These are phyloP conservation scores for Gaeumannomyces sp. DNA, from an alignment of 2,329 filamentous ascomycete species.

Conservation along the genomic window DNA sequence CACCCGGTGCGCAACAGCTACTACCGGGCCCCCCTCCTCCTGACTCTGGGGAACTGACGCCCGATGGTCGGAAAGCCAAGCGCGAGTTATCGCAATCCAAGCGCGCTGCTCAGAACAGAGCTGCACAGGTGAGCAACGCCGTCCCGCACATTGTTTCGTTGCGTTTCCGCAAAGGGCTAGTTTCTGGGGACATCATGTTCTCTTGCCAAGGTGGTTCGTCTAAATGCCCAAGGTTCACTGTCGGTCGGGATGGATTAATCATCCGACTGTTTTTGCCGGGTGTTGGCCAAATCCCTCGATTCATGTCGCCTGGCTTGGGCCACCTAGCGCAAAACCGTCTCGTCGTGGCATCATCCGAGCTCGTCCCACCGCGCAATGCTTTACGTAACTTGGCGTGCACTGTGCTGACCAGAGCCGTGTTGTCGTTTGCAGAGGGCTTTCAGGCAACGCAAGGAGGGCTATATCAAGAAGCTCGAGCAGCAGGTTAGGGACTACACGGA, in stretches of 20 bases:
- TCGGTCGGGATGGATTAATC: not conserved
- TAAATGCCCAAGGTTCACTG: not conserved
- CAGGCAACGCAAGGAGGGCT: slow-evolving; percentile 93
- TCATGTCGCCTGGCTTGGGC: not conserved
- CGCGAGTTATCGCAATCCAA: slow-evolving; percentile 92
- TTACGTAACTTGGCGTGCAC: not conserved
- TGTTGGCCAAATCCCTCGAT: not conserved
- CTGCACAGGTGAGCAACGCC: slow-evolving; percentile 73
- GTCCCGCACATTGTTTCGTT: not conserved
- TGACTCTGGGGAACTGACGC: slow-evolving; percentile 26
- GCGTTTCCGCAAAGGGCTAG: not conserved
- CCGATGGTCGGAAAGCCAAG: slow-evolving; percentile 69
- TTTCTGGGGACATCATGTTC: not conserved
- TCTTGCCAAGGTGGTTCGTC: not conserved
- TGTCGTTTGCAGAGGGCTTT: slow-evolving; percentile 69
- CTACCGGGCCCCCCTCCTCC: slow-evolving; percentile 3
- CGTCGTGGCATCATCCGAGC: not conserved
- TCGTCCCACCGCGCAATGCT: not conserved
- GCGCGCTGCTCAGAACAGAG: slow-evolving; percentile 91
- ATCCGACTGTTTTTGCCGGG: not conserved
- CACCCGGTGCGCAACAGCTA: slow-evolving; percentile 13
- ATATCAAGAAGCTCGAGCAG: slow-evolving; percentile 95
- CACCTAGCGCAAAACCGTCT: not conserved
- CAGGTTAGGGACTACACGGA: slow-evolving; percentile 77
- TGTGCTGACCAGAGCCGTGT: not conserved